Base-by-base conservation (phyloP, 768 basidiomycete genomes). In the Tylopilus subfusipes region DNA sequence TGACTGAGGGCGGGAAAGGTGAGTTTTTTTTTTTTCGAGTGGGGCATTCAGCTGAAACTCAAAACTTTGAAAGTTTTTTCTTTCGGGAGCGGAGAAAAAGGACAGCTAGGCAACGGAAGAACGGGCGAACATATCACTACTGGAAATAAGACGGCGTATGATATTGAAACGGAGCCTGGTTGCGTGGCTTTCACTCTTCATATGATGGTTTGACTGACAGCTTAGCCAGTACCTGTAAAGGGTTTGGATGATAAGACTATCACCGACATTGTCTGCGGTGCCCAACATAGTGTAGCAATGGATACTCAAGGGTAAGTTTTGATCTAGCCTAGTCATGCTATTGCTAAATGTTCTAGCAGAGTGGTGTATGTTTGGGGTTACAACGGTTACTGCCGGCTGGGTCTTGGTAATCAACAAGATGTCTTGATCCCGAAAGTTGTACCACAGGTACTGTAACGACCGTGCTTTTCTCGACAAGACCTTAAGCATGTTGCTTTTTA, bases 91-190 rank as follows among this genome's bases (percentile, higher is more conserved):
- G 91, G 85, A 21, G 94, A 97, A 71, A 85, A 91, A 54, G 96
- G 96, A 1, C 95, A 97, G 60, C 76, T 98, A 0, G 96, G 93
- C 0, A 95, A 93, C 67, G 96, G 95, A 18, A 83, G 83, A 58
- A 95, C 93, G 0, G 93, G 95, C n/a, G 93, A 96, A 70, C 82
- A 91, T 33, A 90, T 96, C 54, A 82, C 86, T 10, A 87, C 88
- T 1, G 90, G 88, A 19, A 91, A 91, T 62, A 93, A 93, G 71
- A 83, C 85, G 0, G 84, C 82, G 12, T 96, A 81, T 63, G 94
- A 96, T 64, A 79, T 89, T 19, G 86, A 92, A 61, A 72, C 75
- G 31, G 77, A 82, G 10, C 90, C 90, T 24, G 75, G 90, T 70
- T 88, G 62, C 60, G 78, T 59, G 29, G 24, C 54, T 51, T 29